These are phyloP conservation scores for Trichoderma gracile DNA, from an alignment of 2,329 filamentous ascomycete genomes.

Conservation along the genomic window DNA sequence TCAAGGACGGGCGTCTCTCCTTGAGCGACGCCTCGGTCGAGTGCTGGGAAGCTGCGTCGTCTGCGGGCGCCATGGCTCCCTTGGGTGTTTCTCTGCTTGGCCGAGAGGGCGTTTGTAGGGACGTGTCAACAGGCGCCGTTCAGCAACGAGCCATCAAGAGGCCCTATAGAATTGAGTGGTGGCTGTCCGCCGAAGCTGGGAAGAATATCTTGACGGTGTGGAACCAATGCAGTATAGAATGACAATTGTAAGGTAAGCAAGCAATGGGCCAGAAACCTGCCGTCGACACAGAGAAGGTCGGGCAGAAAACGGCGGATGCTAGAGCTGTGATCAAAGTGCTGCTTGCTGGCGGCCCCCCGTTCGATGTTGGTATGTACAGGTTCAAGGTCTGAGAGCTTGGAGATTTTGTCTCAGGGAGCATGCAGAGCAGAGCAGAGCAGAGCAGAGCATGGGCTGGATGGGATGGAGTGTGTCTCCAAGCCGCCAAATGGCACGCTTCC, in stretches of 20 bases:
- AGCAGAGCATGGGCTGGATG: background rate
- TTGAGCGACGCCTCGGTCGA: slow-evolving; percentile 31
- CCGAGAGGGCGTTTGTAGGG: slow-evolving; percentile 8
- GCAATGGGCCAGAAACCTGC: background rate
- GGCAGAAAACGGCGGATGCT: slow-evolving; percentile 16
- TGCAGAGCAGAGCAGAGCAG: background rate
- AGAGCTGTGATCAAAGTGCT: slow-evolving; percentile 7
- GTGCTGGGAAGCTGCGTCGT: slow-evolving; percentile 31
- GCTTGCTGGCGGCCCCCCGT: slow-evolving; percentile 12
- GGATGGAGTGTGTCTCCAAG: slow-evolving; percentile 6
- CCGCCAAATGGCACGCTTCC: slow-evolving; percentile 25
- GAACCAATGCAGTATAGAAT: slow-evolving; percentile 22
- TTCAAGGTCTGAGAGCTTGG: slow-evolving; percentile 19
- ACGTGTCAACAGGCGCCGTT: slow-evolving; percentile 12
- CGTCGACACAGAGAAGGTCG: background rate
- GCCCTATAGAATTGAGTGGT: background rate
- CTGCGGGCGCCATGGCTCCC: slow-evolving; percentile 40
- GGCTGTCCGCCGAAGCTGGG: slow-evolving; percentile 2
- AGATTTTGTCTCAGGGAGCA: slow-evolving; percentile 26
- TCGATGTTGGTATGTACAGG: slow-evolving; percentile 22
- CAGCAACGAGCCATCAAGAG: slow-evolving; percentile 23
- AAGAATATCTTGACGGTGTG: slow-evolving; percentile 16
- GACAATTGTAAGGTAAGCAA: slow-evolving; percentile 9
- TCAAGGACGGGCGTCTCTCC: slow-evolving; percentile 36
- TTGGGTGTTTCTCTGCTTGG: slow-evolving; percentile 18